These are phyloP conservation scores for Sporothrix globosa DNA, from an alignment of 2,329 filamentous ascomycete species.

Conservation along the genomic window DNA sequence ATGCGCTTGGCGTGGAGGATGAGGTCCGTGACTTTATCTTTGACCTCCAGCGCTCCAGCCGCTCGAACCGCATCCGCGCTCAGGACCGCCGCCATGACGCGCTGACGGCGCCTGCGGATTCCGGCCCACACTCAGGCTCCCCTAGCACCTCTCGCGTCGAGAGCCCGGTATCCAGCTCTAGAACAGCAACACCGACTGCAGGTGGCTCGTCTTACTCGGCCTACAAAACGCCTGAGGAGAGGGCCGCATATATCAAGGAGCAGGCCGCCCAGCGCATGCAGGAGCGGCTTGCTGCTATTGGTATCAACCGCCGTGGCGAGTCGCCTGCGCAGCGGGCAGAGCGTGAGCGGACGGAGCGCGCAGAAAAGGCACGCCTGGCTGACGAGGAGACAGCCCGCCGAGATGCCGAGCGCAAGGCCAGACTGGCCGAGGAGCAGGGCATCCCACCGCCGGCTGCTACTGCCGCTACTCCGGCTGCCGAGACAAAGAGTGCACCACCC, in stretches of 20 bases:
- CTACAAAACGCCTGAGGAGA: slow-evolving; percentile 89
- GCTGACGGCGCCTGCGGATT: slow-evolving; percentile 35
- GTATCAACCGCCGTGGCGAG: slow-evolving; percentile 86
- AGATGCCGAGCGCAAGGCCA: slow-evolving; percentile 82
- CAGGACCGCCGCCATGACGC: slow-evolving; percentile 59
- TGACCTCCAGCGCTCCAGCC: slow-evolving; percentile 85
- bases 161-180: slow-evolving; percentile 38
- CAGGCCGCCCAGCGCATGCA: slow-evolving; percentile 97
- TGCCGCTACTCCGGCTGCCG: slow-evolving; percentile 43
- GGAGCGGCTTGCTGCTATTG: slow-evolving; percentile 88
- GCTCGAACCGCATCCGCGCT: slow-evolving; percentile 68
- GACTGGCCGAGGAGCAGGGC: slow-evolving; percentile 77
- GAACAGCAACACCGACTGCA: slow-evolving; percentile 57
- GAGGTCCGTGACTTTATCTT: slow-evolving; percentile 98
- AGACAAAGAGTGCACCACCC: slow-evolving; percentile 70
- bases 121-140: slow-evolving; percentile 32
- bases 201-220: slow-evolving; percentile 76
- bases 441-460: slow-evolving; percentile 60
- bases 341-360: slow-evolving; percentile 83
- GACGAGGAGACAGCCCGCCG: slow-evolving; percentile 92
- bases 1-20: slow-evolving; percentile 93
- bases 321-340: slow-evolving; percentile 81
- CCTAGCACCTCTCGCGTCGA: slow-evolving; percentile 41
- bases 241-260: slow-evolving; percentile 94
- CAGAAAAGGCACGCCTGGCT: slow-evolving; percentile 82